Percentiles rank a stretch among this genome's conserved stretches.
These are phyloP conservation scores for Lenwebbia sp. DNA, from an alignment of 345 rosid species.

Conservation along the genomic window DNA sequence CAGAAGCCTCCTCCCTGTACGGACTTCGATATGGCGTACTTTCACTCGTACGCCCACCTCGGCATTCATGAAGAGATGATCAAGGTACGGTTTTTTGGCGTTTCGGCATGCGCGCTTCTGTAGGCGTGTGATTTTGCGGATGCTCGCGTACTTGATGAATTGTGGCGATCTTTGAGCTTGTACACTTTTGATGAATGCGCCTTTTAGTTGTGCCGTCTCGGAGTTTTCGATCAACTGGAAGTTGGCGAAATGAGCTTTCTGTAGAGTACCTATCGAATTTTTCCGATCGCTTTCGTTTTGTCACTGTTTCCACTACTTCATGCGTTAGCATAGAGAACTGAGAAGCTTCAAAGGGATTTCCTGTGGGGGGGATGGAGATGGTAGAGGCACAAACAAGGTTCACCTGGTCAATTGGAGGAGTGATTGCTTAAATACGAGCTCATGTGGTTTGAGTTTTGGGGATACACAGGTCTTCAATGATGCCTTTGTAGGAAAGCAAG, in stretches of 20 bases:
- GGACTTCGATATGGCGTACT: slow-evolving; percentile 84
- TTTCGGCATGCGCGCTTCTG: background rate
- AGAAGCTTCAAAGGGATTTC: background rate
- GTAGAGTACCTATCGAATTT: background rate
- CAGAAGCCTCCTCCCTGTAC: slow-evolving; percentile 40
- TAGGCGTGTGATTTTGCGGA: background rate
- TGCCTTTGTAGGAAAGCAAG: background rate
- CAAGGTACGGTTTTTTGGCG: slow-evolving; percentile 31
- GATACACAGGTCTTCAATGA: background rate
- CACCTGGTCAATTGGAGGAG: background rate
- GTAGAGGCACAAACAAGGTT: background rate
- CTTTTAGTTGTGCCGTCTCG: background rate
- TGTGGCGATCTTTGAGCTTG: background rate
- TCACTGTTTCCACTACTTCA: background rate
- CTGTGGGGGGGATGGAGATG: background rate
- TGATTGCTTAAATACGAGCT: background rate
- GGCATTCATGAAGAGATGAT: slow-evolving; percentile 98
- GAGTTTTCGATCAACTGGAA: background rate
- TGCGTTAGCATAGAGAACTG: background rate
- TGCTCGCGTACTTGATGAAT: background rate
- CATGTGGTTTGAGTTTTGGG: background rate
- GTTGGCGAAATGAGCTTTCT: background rate
- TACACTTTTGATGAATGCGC: background rate
- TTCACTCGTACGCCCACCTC: slow-evolving; percentile 81
- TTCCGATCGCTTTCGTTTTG: background rate